phyloP scores from a whole-genome alignment of 257 asterid genomes.

The Haberlea rhodopensis region DNA sequence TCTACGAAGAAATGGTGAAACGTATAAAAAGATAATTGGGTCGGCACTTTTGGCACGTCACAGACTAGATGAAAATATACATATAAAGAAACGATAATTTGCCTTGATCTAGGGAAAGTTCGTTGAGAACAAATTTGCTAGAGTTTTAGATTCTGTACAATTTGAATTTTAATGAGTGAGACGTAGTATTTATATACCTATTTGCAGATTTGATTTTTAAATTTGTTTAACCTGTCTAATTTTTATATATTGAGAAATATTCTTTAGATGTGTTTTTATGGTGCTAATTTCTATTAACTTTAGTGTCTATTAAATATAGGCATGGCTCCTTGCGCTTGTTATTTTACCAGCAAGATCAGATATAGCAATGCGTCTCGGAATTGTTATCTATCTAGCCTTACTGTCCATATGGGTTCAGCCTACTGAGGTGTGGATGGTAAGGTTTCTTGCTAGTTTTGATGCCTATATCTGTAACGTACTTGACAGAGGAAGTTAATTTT shows the following conservation, averaged over 20 bases:
- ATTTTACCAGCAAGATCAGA: conserved; percentile 80
- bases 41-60: background rate
- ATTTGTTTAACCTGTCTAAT: background rate
- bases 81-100: background rate
- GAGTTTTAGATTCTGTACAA: background rate
- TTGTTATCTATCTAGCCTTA: conserved; percentile 58
- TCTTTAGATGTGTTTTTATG: background rate
- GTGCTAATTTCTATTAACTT: conserved; percentile 19
- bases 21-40: background rate
- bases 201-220: conserved; percentile 1
- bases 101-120: background rate
- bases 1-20: background rate
- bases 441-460: conserved; percentile 10
- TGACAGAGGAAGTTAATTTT: background rate
- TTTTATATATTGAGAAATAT: background rate
- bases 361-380: conserved; percentile 54
- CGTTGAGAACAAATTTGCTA: background rate
- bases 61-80: background rate
- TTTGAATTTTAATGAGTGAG: background rate
- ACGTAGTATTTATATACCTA: background rate
- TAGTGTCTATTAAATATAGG: conserved; percentile 43
- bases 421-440: conserved; percentile 86
- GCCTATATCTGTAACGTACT: conserved; percentile 4
- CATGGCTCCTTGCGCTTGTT: conserved; percentile 85
- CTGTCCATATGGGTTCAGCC: conserved; percentile 78